phyloP scores from a whole-genome alignment of 176 grass and related monocot species.

The Tuctoria greenei region DNA sequence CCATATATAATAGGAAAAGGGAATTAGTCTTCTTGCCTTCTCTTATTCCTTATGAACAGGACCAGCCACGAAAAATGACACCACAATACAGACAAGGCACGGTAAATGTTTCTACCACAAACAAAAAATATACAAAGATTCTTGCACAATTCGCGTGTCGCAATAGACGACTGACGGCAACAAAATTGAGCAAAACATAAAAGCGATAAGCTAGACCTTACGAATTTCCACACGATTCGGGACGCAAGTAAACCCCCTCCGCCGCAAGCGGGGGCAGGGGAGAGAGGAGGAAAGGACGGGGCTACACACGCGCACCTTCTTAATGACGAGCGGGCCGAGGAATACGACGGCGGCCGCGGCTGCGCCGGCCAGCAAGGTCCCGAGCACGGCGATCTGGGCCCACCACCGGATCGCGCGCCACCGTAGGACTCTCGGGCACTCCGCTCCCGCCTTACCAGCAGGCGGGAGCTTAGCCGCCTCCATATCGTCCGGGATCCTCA shows the following conservation, averaged over 20 bases:
- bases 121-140: slow-evolving; percentile 19
- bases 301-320: slow-evolving; percentile 43
- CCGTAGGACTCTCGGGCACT: slow-evolving; percentile 46
- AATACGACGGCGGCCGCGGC: slow-evolving; percentile 46
- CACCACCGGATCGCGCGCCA: slow-evolving; percentile 58
- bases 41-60: not conserved
- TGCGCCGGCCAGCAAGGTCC: slow-evolving; percentile 40
- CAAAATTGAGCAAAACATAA: not conserved
- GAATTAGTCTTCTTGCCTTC: too few relatives aligned
- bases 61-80: not conserved
- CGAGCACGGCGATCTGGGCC: slow-evolving; percentile 53
- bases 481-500: not conserved
- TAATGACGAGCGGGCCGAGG: slow-evolving; percentile 56
- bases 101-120: not conserved
- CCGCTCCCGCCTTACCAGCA: slow-evolving; percentile 14
- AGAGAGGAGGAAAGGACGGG: not conserved
- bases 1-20: not conserved
- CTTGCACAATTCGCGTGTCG: slow-evolving; percentile 3
- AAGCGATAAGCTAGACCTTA: slow-evolving; percentile 23
- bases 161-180: slow-evolving; percentile 1
- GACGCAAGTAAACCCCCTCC: slow-evolving; percentile 7
- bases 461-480: slow-evolving; percentile 29
- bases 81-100: not conserved
- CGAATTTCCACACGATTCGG: not conserved
- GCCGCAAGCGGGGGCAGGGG: not conserved